Percentiles rank a stretch among this genome's conserved stretches.
phyloP scores from a whole-genome alignment of 164 flowering plant species.

The Stephania yunnanensis region DNA sequence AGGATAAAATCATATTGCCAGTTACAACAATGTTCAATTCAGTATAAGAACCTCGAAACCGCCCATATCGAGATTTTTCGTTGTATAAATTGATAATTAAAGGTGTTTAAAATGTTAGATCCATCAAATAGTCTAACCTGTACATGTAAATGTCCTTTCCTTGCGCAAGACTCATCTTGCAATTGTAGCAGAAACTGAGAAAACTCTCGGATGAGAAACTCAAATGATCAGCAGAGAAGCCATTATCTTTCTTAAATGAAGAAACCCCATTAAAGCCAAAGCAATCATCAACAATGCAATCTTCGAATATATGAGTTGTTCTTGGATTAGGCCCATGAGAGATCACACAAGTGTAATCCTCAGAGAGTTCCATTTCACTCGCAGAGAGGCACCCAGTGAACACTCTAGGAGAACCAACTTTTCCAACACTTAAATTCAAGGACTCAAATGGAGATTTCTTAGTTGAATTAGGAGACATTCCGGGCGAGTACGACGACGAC shows the following conservation, averaged over 20 bases:
- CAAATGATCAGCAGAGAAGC: conserved; percentile 10
- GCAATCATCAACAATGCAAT: conserved; percentile 54
- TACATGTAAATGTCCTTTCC: conserved; percentile 89
- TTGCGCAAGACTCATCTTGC: conserved; percentile 67
- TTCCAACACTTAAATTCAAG: conserved; percentile 25
- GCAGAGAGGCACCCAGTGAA: conserved; percentile 42
- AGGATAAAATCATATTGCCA: not conserved
- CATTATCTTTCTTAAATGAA: conserved; percentile 20
- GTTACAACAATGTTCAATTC: too few species aligned
- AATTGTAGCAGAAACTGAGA: conserved; percentile 62
- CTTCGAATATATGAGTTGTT: conserved; percentile 71
- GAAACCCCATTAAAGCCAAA: conserved; percentile 32
- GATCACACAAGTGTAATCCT: conserved; percentile 79
- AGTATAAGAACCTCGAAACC: not conserved
- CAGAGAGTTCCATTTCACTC: conserved; percentile 68
- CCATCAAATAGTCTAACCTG: conserved; percentile 39
- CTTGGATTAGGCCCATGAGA: conserved; percentile 66
- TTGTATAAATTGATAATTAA: not conserved
- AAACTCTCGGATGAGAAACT: conserved; percentile 45
- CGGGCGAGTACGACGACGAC: conserved; percentile 11
- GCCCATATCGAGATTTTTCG: not conserved
- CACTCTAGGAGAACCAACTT: conserved; percentile 28
- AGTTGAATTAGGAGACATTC: too few species aligned
- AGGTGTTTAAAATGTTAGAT: not conserved
- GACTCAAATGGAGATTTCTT: conserved; percentile 31